Percentiles rank a stretch among this genome's conserved stretches.
Evolutionary conservation across 345 rosid genomes (phyloP).

Genomic region (Mercurialis annua): DNA sequence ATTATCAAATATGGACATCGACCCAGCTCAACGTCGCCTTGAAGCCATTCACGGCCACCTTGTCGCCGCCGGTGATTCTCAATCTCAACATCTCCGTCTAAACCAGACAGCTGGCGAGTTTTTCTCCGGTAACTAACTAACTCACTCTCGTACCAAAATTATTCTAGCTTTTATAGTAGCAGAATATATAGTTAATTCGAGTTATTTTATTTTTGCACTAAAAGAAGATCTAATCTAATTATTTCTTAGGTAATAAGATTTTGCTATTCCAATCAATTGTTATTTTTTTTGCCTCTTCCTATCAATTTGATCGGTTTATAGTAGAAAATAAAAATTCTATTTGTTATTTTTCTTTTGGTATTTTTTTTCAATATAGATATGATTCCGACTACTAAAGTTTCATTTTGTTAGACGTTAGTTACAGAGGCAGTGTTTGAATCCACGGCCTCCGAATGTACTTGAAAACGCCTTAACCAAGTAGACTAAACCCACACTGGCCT

Average conservation of each 20-base stretch:
- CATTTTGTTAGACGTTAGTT: no score
- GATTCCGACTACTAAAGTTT: no score
- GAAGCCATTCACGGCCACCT: conserved; percentile 64
- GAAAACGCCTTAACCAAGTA: no score
- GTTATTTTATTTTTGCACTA: neutral
- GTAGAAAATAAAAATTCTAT: neutral
- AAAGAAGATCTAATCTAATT: neutral
- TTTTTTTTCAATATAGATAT: no score
- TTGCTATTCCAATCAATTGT: neutral
- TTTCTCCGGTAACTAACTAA: conserved; percentile 41
- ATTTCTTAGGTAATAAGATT: neutral
- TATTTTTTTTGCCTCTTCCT: neutral
- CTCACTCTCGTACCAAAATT: neutral
- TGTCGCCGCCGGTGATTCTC: conserved; percentile 30
- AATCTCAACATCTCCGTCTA: conserved; percentile 37
- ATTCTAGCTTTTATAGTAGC: no score
- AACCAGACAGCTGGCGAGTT: conserved; percentile 77
- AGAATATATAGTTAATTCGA: neutral
- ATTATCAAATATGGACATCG: conserved; percentile 29
- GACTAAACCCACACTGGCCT: no score
- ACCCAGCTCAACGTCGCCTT: conserved; percentile 76
- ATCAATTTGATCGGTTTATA: neutral
- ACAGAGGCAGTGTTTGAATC: no score
- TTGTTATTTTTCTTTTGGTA: neutral
- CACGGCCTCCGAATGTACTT: no score